A percentile compares a stretch with the other conserved stretches of the same genome.
Evolutionary conservation across 2,329 filamentous ascomycete genomes (phyloP).

Genomic region (Scedosporium dehoogii): DNA sequence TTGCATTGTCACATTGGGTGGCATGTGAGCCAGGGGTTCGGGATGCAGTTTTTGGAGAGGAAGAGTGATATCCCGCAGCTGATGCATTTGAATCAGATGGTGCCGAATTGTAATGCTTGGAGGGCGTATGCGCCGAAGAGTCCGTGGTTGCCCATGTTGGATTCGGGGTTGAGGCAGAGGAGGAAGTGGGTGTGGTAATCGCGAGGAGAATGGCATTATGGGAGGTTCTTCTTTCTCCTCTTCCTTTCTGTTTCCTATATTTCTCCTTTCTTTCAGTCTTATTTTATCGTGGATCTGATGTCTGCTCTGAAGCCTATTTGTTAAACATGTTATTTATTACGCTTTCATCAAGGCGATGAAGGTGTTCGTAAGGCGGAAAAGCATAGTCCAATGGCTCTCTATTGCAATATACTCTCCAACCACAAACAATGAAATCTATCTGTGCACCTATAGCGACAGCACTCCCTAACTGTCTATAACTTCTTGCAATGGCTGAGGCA

Average conservation of each 20-base stretch:
- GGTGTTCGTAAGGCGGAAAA: neutral
- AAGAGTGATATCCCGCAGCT: constrained; percentile 10
- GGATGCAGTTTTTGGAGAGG: constrained; percentile 38
- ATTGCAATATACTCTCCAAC: no score
- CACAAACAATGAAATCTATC: no score
- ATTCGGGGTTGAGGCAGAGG: constrained; percentile 11
- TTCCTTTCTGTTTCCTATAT: neutral
- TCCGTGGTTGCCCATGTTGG: constrained; percentile 10
- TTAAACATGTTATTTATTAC: neutral
- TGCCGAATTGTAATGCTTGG: constrained; percentile 12
- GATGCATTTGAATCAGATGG: constrained; percentile 10
- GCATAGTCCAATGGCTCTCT: no score
- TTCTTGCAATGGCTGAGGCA: no score
- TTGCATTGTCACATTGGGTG: constrained; percentile 39
- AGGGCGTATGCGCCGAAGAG: constrained; percentile 10
- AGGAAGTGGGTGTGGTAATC: neutral
- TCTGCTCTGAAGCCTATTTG: neutral
- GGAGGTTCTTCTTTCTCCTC: neutral
- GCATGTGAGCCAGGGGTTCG: constrained; percentile 42
- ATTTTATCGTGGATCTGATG: neutral
- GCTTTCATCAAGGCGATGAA: neutral
- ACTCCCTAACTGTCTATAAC: no score
- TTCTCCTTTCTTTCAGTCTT: neutral
- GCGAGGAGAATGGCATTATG: neutral
- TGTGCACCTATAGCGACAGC: no score